Conservation (phyloP, 768 basidiomycete genomes). For the Galerina sulciceps region DNA sequence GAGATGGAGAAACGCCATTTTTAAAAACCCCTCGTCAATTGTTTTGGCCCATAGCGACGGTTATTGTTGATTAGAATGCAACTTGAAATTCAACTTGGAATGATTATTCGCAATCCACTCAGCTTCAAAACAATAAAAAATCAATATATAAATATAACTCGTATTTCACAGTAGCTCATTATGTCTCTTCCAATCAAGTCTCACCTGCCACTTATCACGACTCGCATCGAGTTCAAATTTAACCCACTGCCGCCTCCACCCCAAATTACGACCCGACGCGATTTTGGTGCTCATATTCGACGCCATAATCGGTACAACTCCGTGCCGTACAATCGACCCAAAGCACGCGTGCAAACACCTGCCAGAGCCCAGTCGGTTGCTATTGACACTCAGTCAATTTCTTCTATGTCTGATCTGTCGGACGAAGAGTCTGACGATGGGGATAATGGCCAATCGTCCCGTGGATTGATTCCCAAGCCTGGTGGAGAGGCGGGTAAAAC, state of each 20-base stretch:
- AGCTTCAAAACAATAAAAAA: neutral
- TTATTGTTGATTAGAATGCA: too few relatives aligned
- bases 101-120: too few relatives aligned
- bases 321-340: neutral
- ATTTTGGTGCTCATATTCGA: neutral
- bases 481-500: slow-evolving; percentile 1
- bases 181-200: neutral
- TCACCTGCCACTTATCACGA: slow-evolving; percentile 9
- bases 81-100: too few relatives aligned
- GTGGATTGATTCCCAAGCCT: slow-evolving; percentile 5
- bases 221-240: slow-evolving; percentile 4
- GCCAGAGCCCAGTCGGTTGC: neutral
- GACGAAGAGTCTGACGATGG: neutral
- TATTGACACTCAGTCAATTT: neutral
- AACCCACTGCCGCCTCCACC: slow-evolving; percentile 1
- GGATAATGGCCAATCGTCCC: neutral
- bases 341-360: neutral
- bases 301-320: neutral
- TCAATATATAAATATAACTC: neutral
- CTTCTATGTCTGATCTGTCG: neutral
- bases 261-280: neutral
- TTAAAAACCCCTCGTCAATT: too few relatives aligned
- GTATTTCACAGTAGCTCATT: neutral
- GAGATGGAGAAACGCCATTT: too few relatives aligned
- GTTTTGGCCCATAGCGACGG: too few relatives aligned